A percentile compares a stretch with the other conserved stretches of the same genome.
Conservation (phyloP, 139 green algal species). For the Tetraselmis chui region DNA sequence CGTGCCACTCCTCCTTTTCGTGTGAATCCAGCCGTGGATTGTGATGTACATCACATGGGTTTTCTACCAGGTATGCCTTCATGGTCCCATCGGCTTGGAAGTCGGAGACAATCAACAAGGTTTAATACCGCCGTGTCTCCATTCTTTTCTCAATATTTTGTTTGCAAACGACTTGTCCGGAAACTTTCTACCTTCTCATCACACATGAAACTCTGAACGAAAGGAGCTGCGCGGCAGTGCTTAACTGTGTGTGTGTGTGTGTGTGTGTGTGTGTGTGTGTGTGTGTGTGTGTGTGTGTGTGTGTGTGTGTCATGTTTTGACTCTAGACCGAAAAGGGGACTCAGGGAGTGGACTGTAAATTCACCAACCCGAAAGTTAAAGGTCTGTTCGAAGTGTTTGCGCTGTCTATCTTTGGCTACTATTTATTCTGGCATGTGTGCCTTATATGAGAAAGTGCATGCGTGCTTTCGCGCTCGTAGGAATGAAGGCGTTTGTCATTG, state of each 20-base stretch:
- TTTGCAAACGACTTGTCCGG: not conserved
- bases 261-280: not conserved
- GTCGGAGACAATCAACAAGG: not conserved
- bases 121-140: too few species aligned
- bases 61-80: not conserved
- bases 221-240: too few species aligned
- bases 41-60: not conserved
- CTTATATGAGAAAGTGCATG: too few species aligned
- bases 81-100: not conserved
- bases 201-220: too few species aligned
- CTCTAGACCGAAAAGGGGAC: not conserved
- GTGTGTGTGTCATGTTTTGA: not conserved
- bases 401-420: too few species aligned
- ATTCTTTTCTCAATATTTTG: not conserved
- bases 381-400: not conserved
- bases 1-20: not conserved
- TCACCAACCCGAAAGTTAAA: not conserved
- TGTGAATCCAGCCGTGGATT: not conserved
- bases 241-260: too few species aligned
- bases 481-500: not conserved
- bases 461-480: not conserved
- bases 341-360: not conserved
- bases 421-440: too few species aligned
- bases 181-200: not conserved
- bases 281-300: not conserved